Evolutionary conservation across 192 early-diverging fungal species (phyloP).

Genomic region (Paraglomus occultum): DNA sequence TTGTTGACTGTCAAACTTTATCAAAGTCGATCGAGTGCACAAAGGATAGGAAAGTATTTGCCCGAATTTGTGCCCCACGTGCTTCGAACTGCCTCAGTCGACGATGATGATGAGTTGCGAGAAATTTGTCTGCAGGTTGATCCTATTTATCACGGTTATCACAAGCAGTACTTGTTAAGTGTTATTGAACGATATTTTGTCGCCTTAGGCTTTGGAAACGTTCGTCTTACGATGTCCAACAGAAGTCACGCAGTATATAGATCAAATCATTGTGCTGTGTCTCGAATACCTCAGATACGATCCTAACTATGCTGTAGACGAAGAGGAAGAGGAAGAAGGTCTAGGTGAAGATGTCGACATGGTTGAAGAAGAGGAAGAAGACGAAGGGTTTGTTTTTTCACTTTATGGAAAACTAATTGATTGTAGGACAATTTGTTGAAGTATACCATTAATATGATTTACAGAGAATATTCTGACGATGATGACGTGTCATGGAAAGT

Average conservation of each 20-base stretch:
- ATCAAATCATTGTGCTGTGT: constrained; percentile 56
- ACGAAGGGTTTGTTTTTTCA: constrained; percentile 54
- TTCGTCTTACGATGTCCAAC: constrained; percentile 76
- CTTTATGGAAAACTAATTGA: neutral
- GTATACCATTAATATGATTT: neutral
- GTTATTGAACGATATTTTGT: neutral
- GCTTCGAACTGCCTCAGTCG: constrained; percentile 51
- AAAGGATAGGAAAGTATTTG: constrained; percentile 66
- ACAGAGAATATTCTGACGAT: constrained; percentile 80
- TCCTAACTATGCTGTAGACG: constrained; percentile 80
- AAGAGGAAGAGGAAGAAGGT: constrained; percentile 67
- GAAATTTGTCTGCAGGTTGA: constrained; percentile 71
- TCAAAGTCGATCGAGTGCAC: constrained; percentile 68
- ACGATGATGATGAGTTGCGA: constrained; percentile 73
- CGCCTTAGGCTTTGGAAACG: constrained; percentile 59
- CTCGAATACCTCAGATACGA: constrained; percentile 76
- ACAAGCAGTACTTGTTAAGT: constrained; percentile 14
- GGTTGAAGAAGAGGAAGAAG: constrained; percentile 59
- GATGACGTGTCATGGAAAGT: constrained; percentile 95
- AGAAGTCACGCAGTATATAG: constrained; percentile 64
- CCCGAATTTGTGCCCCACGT: constrained; percentile 60
- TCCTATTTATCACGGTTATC: neutral
- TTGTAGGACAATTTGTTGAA: constrained; percentile 1
- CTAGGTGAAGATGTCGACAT: constrained; percentile 60
- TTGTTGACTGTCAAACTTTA: neutral